Evolutionary conservation across 768 basidiomycete genomes (phyloP), one percentile per base, ranked within the genome.

Genomic region (Exidia glandulosa): DNA sequence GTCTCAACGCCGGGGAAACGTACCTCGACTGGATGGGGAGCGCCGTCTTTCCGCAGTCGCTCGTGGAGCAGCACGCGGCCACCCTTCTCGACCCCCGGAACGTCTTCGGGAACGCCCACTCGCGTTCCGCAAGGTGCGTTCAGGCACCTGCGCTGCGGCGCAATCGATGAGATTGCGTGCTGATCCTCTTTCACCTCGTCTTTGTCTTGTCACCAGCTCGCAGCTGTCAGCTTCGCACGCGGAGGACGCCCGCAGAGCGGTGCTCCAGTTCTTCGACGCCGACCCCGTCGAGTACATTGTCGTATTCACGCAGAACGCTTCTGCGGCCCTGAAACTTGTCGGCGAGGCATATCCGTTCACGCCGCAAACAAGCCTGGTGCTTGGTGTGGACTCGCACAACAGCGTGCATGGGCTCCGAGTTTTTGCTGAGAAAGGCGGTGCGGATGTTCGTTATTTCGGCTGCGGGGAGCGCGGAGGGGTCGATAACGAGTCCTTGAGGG

Each of bases 21-120:
- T 91, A 91, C 61, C 85, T 90, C 62, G 90, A 92, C 66, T 91
- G 87, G 63, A 91, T 91, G 87, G 90, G 90, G 32, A 88, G 87
- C 27, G 81, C 87, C 0, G 74, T 91, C 33, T 89, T 88, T 63
- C 90, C 90, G 12, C 86, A 88, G 65, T 86, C 83, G 64, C 81
- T 92, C 33, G 80, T 91, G 60, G 79, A 78, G 37, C 80, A 82
- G 10, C 87, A 90, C 64, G 77, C 83, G 41, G 80, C 81, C 56
- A 89, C 90, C 67, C 78, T 92, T 32, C 81, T 54, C 3, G 50
- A 54, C 10, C 9, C 77, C 41, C 74, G 73, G 57, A 82, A 72
- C 66, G 77, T 91, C 48, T 78, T 92, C 61, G 90, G 89, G 1
- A 91, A 92, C 69, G 90, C 90, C 1, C 90, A 92, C 70, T 91